These are phyloP conservation scores for Kodamaea sp. DNA, from an alignment of 1,139 yeast genomes.

Conservation along the genomic window DNA sequence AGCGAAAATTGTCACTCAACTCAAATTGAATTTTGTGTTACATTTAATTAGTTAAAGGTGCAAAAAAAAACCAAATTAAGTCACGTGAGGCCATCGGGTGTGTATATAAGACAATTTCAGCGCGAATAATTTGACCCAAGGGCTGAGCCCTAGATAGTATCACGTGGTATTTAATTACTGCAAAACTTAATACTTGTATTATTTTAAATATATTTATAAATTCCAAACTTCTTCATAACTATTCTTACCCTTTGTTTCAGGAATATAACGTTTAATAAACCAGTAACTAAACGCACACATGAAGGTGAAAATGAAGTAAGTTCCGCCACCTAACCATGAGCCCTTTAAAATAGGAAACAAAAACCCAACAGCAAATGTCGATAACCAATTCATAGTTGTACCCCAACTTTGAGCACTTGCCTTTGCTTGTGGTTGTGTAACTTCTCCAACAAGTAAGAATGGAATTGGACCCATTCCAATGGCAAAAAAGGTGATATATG, in stretches of 20 bases:
- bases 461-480: constrained; percentile 95
- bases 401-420: constrained; percentile 93
- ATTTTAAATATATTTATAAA: constrained; percentile 3
- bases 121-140: neutral
- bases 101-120: neutral
- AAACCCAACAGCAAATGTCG: constrained; percentile 79
- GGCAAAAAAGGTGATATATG: constrained; percentile 81
- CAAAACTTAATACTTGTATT: neutral
- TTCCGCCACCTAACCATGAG: constrained; percentile 65
- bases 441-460: constrained; percentile 81
- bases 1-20: too few species aligned
- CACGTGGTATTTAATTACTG: constrained; percentile 6
- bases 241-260: constrained; percentile 74
- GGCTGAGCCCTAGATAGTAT: constrained; percentile 1
- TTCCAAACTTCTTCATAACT: constrained; percentile 63
- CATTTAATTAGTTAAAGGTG: neutral
- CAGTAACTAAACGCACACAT: constrained; percentile 48
- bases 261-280: constrained; percentile 51
- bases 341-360: constrained; percentile 71
- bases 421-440: constrained; percentile 74
- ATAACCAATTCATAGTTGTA: constrained; percentile 84
- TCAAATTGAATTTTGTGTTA: too few species aligned
- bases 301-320: constrained; percentile 68
- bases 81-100: neutral
- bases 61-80: neutral